Conservation (phyloP, 176 grass and related monocot genomes). For the Lolium rigidum region DNA sequence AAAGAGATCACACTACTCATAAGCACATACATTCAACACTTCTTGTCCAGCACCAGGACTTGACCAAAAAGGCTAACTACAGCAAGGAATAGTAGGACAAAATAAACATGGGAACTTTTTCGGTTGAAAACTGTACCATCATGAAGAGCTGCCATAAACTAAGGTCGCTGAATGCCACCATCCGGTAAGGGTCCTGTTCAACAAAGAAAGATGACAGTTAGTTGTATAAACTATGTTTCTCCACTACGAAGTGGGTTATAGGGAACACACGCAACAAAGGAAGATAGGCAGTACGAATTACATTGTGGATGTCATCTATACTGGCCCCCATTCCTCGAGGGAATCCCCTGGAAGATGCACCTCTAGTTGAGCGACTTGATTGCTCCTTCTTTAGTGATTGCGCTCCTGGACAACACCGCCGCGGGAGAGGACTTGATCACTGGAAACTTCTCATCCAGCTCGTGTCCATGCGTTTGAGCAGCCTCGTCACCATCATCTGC, state of each 20-base stretch:
- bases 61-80: neutral
- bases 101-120: neutral
- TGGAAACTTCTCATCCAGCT: too few relatives aligned
- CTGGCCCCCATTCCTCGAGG: too few relatives aligned
- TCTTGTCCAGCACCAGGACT: neutral
- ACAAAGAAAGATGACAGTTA: neutral
- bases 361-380: too few relatives aligned
- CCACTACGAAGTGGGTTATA: neutral
- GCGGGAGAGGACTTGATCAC: too few relatives aligned
- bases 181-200: conserved; percentile 87
- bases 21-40: neutral
- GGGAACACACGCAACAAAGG: neutral
- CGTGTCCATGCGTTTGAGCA: too few relatives aligned
- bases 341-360: too few relatives aligned
- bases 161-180: conserved; percentile 87
- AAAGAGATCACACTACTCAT: neutral
- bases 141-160: conserved; percentile 91
- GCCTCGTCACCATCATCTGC: too few relatives aligned
- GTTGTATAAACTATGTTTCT: neutral
- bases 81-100: neutral
- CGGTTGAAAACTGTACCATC: conserved; percentile 61
- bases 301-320: conserved; percentile 69
- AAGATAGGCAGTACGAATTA: conserved; percentile 38
- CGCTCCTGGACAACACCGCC: too few relatives aligned
- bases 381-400: too few relatives aligned